Conservation (phyloP, 495 filamentous ascomycete species). For the Thozetella sp. region DNA sequence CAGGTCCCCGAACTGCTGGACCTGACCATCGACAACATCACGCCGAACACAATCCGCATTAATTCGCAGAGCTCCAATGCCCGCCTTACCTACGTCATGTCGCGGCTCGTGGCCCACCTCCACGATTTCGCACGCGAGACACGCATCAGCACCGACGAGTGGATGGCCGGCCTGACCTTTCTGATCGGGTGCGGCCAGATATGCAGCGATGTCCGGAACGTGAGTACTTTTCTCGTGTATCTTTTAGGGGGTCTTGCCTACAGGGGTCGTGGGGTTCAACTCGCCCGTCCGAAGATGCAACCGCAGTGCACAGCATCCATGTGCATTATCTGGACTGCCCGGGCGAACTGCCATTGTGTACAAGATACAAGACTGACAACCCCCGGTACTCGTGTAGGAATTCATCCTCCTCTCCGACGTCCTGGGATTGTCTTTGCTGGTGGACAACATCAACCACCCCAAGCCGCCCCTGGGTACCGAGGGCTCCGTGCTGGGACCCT, state of each 20-base stretch:
- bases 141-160: slow-evolving; percentile 75
- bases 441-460: slow-evolving; percentile 91
- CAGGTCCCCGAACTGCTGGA: slow-evolving; percentile 57
- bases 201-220: slow-evolving; percentile 63
- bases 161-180: slow-evolving; percentile 75
- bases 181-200: slow-evolving; percentile 75
- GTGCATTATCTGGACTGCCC: too few species aligned
- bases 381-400: slow-evolving; percentile 69
- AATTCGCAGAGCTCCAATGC: slow-evolving; percentile 69
- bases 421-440: slow-evolving; percentile 84
- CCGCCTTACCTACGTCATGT: slow-evolving; percentile 73
- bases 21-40: slow-evolving; percentile 83
- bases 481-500: slow-evolving; percentile 88
- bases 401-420: slow-evolving; percentile 94
- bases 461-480: slow-evolving; percentile 77
- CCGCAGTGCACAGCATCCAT: too few species aligned
- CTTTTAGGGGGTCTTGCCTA: neutral
- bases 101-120: slow-evolving; percentile 73
- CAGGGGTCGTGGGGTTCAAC: neutral
- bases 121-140: slow-evolving; percentile 87
- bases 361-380: too few species aligned
- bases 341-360: too few species aligned
- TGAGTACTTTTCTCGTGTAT: slow-evolving; percentile 6
- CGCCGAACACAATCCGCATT: slow-evolving; percentile 71
- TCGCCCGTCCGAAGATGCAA: too few species aligned